phyloP scores from a whole-genome alignment of 306 rosid species.

The Acacia melanoxylon region DNA sequence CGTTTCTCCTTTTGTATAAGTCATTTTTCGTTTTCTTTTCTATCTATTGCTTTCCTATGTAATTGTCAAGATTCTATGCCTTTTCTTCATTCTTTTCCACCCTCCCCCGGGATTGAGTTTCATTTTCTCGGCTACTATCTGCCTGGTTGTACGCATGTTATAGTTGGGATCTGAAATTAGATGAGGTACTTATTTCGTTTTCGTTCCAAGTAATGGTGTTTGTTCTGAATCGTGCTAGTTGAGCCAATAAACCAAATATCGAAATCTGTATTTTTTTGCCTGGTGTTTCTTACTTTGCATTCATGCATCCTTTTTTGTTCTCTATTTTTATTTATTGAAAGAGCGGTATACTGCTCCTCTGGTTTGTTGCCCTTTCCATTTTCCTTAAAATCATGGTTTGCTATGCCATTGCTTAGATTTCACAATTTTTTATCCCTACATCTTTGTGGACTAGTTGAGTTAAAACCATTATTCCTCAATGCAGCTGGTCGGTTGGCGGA shows the following conservation, averaged over 20 bases:
- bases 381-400: background rate
- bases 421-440: background rate
- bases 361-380: background rate
- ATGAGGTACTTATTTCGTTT: background rate
- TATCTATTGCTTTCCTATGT: background rate
- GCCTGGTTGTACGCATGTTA: background rate
- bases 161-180: constrained; percentile 4
- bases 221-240: background rate
- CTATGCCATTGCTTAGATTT: background rate
- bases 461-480: constrained; percentile 18
- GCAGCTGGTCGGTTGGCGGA: constrained; percentile 78
- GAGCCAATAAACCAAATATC: background rate
- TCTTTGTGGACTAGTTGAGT: background rate
- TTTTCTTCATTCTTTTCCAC: background rate
- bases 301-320: background rate
- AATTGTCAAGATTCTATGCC: background rate
- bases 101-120: background rate
- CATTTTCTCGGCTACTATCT: background rate
- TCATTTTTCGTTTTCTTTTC: background rate
- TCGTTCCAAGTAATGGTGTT: background rate
- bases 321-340: background rate
- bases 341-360: background rate
- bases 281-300: background rate
- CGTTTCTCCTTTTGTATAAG: background rate
- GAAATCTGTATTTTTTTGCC: background rate